phyloP scores from a whole-genome alignment of 2,329 filamentous ascomycete genomes.

The Monosporascus cannonballus region DNA sequence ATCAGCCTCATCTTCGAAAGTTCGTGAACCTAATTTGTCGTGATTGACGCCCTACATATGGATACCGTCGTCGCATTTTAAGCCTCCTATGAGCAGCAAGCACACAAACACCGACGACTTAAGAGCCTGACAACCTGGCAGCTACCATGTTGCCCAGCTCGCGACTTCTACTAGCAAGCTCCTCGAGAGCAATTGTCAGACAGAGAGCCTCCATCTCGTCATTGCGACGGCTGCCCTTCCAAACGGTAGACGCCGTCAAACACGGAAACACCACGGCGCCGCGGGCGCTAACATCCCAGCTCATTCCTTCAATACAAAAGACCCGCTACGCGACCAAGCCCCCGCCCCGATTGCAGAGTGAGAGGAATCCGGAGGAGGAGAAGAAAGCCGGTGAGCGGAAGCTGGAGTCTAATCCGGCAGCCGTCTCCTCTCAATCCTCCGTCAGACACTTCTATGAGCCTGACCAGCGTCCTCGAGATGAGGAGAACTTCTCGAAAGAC shows the following conservation, averaged over 20 bases:
- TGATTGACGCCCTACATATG: not conserved
- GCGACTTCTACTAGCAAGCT: constrained; percentile 15
- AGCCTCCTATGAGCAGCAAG: not conserved
- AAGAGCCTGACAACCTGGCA: not conserved
- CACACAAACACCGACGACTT: not conserved
- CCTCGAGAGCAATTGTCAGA: constrained; percentile 11
- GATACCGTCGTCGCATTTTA: not conserved
- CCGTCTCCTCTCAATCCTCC: constrained; percentile 54
- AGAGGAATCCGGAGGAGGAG: constrained; percentile 52
- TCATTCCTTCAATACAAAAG: constrained; percentile 14
- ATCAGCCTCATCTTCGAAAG: not conserved
- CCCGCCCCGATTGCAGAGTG: constrained; percentile 14
- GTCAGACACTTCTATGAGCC: constrained; percentile 44
- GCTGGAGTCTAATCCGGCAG: constrained; percentile 53
- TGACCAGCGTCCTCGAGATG: constrained; percentile 4
- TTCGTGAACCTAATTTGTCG: not conserved
- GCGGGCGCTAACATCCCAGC: constrained; percentile 1
- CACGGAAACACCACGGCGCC: not conserved
- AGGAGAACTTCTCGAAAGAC: constrained; percentile 25
- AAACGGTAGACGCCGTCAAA: constrained; percentile 1
- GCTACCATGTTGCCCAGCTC: constrained; percentile 22
- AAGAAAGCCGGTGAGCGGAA: constrained; percentile 46
- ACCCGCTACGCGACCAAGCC: constrained; percentile 23
- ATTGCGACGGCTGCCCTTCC: not conserved
- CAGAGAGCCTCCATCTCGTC: constrained; percentile 7